Evolutionary conservation across 176 grass and related monocot genomes (phyloP).

Genomic region (Avena insularis): DNA sequence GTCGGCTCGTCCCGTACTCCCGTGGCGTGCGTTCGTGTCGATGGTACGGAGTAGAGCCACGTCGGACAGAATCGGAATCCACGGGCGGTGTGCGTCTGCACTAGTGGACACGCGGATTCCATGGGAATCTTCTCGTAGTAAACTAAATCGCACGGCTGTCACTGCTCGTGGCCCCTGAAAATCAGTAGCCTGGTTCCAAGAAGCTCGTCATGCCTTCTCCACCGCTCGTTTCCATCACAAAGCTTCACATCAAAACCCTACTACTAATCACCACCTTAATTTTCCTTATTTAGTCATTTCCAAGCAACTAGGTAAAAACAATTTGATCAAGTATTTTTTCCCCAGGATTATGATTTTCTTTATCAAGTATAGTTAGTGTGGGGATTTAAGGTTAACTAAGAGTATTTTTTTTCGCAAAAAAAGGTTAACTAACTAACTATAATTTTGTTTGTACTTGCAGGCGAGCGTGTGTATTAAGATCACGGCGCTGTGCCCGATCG

Average conservation of each 20-base stretch:
- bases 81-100: not conserved
- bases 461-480: slow-evolving; percentile 96
- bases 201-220: not conserved
- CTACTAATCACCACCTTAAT: not conserved
- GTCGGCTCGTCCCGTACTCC: not conserved
- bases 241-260: slow-evolving; percentile 28
- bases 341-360: no score
- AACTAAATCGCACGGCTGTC: slow-evolving; percentile 49
- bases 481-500: slow-evolving; percentile 84
- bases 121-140: slow-evolving; percentile 55
- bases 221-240: slow-evolving; percentile 40
- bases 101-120: slow-evolving; percentile 59
- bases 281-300: slow-evolving; percentile 36
- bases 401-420: no score
- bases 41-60: slow-evolving; percentile 33
- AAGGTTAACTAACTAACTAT: no score
- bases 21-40: slow-evolving; percentile 18
- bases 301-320: no score
- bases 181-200: slow-evolving; percentile 5
- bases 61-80: slow-evolving; percentile 56
- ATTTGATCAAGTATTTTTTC: not conserved
- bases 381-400: not conserved
- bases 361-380: not conserved
- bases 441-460: slow-evolving; percentile 37
- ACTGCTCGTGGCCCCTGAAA: slow-evolving; percentile 49